These are phyloP conservation scores for Lonicera japonica DNA, from an alignment of 129 eudicot genomes.

Conservation along the genomic window DNA sequence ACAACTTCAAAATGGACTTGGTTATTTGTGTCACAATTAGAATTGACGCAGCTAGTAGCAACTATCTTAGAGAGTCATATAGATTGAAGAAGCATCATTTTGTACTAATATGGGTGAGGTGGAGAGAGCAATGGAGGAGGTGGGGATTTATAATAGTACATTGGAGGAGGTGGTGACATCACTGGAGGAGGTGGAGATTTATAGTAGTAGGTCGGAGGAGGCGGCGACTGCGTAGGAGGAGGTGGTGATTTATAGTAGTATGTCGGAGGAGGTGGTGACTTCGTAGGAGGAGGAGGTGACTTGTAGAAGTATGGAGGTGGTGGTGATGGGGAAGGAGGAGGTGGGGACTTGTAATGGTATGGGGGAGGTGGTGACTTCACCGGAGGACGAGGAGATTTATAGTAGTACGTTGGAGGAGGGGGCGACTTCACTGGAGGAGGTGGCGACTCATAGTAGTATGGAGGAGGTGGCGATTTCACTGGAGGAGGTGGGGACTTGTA, in stretches of 20 bases:
- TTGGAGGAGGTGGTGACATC: not conserved
- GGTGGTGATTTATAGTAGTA: not conserved
- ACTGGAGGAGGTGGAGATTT: not conserved
- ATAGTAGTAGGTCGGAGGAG: not conserved
- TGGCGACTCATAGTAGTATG: not conserved
- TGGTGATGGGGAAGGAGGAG: not conserved
- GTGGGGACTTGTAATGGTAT: not conserved
- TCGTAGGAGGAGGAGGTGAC: not conserved
- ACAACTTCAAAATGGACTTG: no score
- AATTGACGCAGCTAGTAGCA: no score
- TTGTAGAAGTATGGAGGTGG: not conserved
- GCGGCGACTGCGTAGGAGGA: not conserved
- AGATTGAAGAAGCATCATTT: not conserved
- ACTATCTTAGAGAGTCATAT: no score
- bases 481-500: slow-evolving; percentile 5
- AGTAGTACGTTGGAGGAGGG: not conserved
- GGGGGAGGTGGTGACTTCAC: not conserved
- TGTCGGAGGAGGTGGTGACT: not conserved
- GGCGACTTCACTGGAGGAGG: not conserved
- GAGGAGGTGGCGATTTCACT: not conserved
- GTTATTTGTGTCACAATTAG: no score
- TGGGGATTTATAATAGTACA: not conserved
- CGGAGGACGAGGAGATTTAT: slow-evolving; percentile 1
- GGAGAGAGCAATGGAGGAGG: not conserved
- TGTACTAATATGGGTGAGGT: not conserved